Evolutionary conservation across 345 rosid genomes (phyloP).

Genomic region (Rhizophora apiculata): DNA sequence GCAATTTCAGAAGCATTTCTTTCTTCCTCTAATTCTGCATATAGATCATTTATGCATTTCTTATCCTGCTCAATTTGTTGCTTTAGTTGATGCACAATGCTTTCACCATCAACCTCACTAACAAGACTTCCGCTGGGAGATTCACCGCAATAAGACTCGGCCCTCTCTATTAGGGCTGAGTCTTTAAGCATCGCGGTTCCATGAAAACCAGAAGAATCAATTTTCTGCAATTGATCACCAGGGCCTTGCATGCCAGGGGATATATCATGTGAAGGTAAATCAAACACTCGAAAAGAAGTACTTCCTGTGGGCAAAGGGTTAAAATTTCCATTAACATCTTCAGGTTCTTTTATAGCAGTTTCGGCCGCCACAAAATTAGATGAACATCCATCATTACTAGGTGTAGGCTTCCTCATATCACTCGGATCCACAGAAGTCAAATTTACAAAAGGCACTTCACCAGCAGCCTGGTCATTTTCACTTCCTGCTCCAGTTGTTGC

Average conservation of each 20-base stretch:
- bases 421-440: slow-evolving; percentile 11
- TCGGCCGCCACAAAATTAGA: background rate
- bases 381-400: background rate
- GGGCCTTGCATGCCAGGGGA: background rate
- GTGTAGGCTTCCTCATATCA: slow-evolving; percentile 15
- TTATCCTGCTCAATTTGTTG: slow-evolving; percentile 70
- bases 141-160: slow-evolving; percentile 47
- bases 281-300: background rate
- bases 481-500: slow-evolving; percentile 14
- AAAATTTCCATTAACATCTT: slow-evolving; percentile 49
- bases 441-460: slow-evolving; percentile 21
- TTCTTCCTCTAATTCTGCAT: slow-evolving; percentile 89
- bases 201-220: background rate
- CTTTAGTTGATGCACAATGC: slow-evolving; percentile 58
- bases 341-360: background rate
- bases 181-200: slow-evolving; percentile 20
- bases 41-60: slow-evolving; percentile 47
- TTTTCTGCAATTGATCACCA: slow-evolving; percentile 45
- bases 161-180: slow-evolving; percentile 42
- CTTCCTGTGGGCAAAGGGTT: slow-evolving; percentile 32
- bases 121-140: slow-evolving; percentile 62
- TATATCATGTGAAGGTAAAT: background rate
- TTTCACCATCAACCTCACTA: slow-evolving; percentile 81
- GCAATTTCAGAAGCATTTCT: slow-evolving; percentile 82
- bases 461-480: slow-evolving; percentile 16